Base-by-base conservation (phyloP, 1,139 yeast genomes). In the Geotrichum reessii region DNA sequence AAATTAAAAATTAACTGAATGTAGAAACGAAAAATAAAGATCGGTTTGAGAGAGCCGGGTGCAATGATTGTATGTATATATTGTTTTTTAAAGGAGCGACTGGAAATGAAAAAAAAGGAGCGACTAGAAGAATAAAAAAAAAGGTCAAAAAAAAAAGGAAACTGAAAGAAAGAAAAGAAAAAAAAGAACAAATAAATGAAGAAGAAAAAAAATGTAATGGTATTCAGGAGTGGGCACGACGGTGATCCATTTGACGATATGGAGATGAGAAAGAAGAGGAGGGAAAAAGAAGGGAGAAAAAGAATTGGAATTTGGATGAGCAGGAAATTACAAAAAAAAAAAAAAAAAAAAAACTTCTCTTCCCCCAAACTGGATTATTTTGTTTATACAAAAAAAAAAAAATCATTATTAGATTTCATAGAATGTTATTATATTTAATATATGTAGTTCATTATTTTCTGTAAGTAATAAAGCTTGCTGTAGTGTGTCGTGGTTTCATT, bases 91-190 rank as follows among this genome's bases (percentile, higher is more conserved):
- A 52, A 50, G 44, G 42, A 47, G 22, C 4, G 58, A 52, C 50
- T 37, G 42, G 53, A 55, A 57, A 37, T 22, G 53, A 24, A 52
- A 37, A 28, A 48, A 56, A 53, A 47, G 47, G 46, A 37, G 19
- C 22, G 42, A 22, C 33, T 37, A 11, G 48, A 51, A 44, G 42
- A 40, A 50, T 24, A 25, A 48, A 46, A 28, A 47, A 19, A 44
- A 42, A 33, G 53, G 31, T 24, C 22, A 24, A 49, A 47, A 27
- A 22, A 27, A 42, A 27, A 14, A 24, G 19, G 22, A 21, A 21
- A 53, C 31, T 14, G 44, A 48, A 17, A 50, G 47, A 40, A 52
- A 50, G 56, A 27, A 22, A 33, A 48, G 50, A 24, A 27, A 14
- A 56, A 27, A 22, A 33, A 48, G 50, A 24, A 27, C 8, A 47